These are phyloP conservation scores for Populus pruinosa DNA, from an alignment of 345 rosid species.

Conservation along the genomic window DNA sequence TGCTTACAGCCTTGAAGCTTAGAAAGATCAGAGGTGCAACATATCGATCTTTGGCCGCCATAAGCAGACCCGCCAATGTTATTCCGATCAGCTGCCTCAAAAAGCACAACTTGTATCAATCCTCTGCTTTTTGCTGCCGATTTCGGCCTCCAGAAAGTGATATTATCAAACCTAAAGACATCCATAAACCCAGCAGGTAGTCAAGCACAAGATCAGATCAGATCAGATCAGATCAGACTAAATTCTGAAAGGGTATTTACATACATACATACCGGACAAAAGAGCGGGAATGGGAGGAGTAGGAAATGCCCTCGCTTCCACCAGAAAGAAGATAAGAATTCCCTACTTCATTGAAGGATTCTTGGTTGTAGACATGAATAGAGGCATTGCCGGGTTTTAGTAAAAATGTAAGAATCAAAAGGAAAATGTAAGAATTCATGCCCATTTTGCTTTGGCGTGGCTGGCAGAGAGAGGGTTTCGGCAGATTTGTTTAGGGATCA, in stretches of 20 bases:
- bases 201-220: not conserved
- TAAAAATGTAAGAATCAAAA: not conserved
- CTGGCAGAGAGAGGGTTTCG: not conserved
- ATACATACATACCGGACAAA: conserved; percentile 49
- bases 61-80: conserved; percentile 97
- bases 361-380: conserved; percentile 59
- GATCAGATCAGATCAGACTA: not conserved
- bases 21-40: conserved; percentile 95
- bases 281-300: conserved; percentile 41
- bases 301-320: conserved; percentile 89
- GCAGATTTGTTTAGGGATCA: not conserved
- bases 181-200: not conserved
- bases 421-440: not conserved
- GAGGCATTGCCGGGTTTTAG: conserved; percentile 41
- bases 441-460: not conserved
- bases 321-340: conserved; percentile 85
- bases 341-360: conserved; percentile 75
- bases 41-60: conserved; percentile 96
- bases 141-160: conserved; percentile 69
- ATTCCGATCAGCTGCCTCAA: conserved; percentile 92
- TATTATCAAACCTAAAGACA: conserved; percentile 61
- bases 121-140: conserved; percentile 49
- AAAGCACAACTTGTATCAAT: conserved; percentile 73
- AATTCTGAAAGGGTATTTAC: not conserved
- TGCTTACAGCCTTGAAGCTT: conserved; percentile 94